Percentiles rank a stretch among this genome's conserved stretches.
Conservation (phyloP, 169 alveolate species). For the Plasmodium vivax region DNA sequence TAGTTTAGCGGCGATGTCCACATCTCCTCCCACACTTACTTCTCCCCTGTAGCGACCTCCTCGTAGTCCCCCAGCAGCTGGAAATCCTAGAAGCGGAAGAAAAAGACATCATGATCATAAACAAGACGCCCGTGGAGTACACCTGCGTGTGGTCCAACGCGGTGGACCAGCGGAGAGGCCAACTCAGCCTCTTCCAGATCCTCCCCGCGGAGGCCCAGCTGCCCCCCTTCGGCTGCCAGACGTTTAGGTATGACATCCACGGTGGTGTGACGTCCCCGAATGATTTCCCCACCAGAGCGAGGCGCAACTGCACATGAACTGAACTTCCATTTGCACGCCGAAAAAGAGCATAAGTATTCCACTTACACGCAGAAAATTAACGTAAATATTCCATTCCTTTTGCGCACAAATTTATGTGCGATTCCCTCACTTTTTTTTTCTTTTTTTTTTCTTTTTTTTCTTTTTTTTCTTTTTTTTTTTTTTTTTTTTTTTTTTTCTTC, state of each 20-base stretch:
- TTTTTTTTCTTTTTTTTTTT: not conserved
- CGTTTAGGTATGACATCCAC: conserved; percentile 18
- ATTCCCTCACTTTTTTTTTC: not conserved
- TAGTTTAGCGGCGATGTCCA: not conserved
- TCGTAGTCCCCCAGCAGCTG: conserved; percentile 50
- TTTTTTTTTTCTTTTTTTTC: not conserved
- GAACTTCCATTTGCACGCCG: not conserved
- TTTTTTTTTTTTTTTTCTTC: not conserved
- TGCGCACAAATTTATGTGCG: not conserved
- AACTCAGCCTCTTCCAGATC: conserved; percentile 8
- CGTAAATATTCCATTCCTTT: not conserved
- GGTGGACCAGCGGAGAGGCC: conserved; percentile 4
- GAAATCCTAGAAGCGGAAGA: conserved; percentile 60
- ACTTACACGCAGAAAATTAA: no score
- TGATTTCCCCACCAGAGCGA: not conserved
- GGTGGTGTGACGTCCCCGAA: not conserved
- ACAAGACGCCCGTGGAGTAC: conserved; percentile 66
- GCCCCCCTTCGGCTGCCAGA: conserved; percentile 45
- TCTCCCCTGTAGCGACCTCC: conserved; percentile 22
- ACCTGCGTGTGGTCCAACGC: conserved; percentile 69
- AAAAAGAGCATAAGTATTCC: no score
- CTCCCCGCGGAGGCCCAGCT: conserved; percentile 58
- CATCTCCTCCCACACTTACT: not conserved
- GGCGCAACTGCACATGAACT: not conserved
- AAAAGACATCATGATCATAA: conserved; percentile 48